Evolutionary conservation across 306 rosid species (phyloP), one percentile per base, ranked within the genome.

Genomic region (Gillenia trifoliata): DNA sequence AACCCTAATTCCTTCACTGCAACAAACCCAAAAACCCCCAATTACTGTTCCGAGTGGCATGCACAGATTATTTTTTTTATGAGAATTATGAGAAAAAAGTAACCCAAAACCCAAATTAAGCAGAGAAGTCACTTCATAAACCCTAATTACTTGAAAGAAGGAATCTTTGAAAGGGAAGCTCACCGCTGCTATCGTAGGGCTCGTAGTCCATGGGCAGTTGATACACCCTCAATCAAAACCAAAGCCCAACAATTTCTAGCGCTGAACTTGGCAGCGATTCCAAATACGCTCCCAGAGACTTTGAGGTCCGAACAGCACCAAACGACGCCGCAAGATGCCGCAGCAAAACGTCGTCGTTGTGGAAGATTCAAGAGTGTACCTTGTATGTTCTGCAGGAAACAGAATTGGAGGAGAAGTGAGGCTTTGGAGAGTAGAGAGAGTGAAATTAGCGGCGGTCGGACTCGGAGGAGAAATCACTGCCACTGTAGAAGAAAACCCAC

Each of bases 101-200:
- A 61, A 68, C 72, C 76, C 71, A 43, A 87, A 68, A 75, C 76
- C 82, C 31, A 16, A 80, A 59, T 56, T 68, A 63, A 25, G 71
- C 45, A 68, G 41, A 57, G 25, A 22, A 73, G 17, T 45, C 38
- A 78, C 70, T 71, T 60, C 59, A 12, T 15, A 66, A 78, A 57
- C 70, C 70, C 76, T 13, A 81, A 76, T 38, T 64, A 76, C 45
- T 54, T 12, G 38, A n/a, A n/a, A 74, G 57, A 6, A 52, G 60
- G 45, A 38, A 76, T 78, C 26, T 69, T 68, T 2, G 8, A 67
- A 28, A 72, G 70, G 72, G 60, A 61, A 84, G 74, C 88, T 84
- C 60, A 93, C 98, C 98, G 72, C 98, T 93, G 83, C 98, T 93
- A 73, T 93, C 98, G 77, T 83, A 91, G 71, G 96, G 97, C 87